These are phyloP conservation scores for Nematodospora valgi DNA, from an alignment of 805 yeast genomes.

Conservation along the genomic window DNA sequence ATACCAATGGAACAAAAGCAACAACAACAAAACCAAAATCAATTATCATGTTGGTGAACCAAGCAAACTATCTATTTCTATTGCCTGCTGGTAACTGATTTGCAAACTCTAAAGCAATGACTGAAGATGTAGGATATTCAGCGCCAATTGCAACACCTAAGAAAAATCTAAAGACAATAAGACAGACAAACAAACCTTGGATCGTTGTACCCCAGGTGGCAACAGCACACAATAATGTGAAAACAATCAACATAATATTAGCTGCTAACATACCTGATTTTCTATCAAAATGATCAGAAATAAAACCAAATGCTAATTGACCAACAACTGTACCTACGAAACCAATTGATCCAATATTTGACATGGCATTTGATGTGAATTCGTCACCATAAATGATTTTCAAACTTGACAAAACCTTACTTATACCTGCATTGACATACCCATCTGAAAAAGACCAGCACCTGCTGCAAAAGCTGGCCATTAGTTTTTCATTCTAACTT, in stretches of 20 bases:
- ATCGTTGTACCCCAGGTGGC: constrained; percentile 77
- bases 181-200: constrained; percentile 75
- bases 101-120: constrained; percentile 90
- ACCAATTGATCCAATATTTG: constrained; percentile 82
- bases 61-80: constrained; percentile 83
- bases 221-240: constrained; percentile 77
- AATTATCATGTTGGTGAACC: constrained; percentile 88
- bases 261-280: constrained; percentile 81
- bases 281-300: constrained; percentile 78
- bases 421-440: constrained; percentile 80
- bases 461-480: constrained; percentile 83
- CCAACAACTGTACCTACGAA: constrained; percentile 92
- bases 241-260: constrained; percentile 68
- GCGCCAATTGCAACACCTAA: constrained; percentile 92
- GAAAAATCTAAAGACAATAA: constrained; percentile 82
- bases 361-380: constrained; percentile 67
- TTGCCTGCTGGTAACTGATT: constrained; percentile 72
- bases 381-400: constrained; percentile 61
- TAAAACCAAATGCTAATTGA: constrained; percentile 73
- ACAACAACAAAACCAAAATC: constrained; percentile 82
- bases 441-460: constrained; percentile 95
- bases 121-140: constrained; percentile 91
- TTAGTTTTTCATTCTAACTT: constrained; percentile 18
- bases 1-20: constrained; percentile 81
- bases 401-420: constrained; percentile 75